These are phyloP conservation scores for Zangia roseola DNA, from an alignment of 768 basidiomycete genomes.

Conservation along the genomic window DNA sequence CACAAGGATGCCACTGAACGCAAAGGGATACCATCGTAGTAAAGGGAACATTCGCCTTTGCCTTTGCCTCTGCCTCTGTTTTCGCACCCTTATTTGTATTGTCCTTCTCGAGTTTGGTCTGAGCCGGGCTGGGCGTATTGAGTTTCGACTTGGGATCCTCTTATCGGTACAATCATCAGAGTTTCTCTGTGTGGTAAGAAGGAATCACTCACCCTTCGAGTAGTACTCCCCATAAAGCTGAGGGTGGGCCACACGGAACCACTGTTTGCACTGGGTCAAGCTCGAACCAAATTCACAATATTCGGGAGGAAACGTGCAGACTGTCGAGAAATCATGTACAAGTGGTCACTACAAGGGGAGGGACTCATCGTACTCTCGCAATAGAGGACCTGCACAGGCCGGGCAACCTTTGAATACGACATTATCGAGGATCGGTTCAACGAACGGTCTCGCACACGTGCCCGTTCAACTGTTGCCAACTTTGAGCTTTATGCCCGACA, in stretches of 20 bases:
- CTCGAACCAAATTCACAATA: conserved; percentile 96
- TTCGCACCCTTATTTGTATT: conserved; percentile 78
- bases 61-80: conserved; percentile 74
- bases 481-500: too few relatives aligned
- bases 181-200: neutral
- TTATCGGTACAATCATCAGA: conserved; percentile 32
- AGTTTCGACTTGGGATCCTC: conserved; percentile 79
- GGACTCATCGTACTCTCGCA: conserved; percentile 49
- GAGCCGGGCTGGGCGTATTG: conserved; percentile 75
- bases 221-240: conserved; percentile 79
- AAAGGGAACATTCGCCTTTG: conserved; percentile 78
- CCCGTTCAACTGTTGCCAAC: too few relatives aligned
- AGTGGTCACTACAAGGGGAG: neutral
- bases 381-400: conserved; percentile 61
- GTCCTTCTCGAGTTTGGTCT: conserved; percentile 78
- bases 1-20: neutral
- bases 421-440: too few relatives aligned
- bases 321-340: conserved; percentile 35
- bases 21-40: conserved; percentile 61
- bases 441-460: too few relatives aligned
- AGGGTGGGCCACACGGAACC: conserved; percentile 69
- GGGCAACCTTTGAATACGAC: too few relatives aligned
- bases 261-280: conserved; percentile 88
- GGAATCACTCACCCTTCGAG: conserved; percentile 65
- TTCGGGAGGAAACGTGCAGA: conserved; percentile 90